Percentiles rank a stretch among this genome's conserved stretches.
These are phyloP conservation scores for Phialophora verrucosa DNA, from an alignment of 2,329 filamentous ascomycete species.

Conservation along the genomic window DNA sequence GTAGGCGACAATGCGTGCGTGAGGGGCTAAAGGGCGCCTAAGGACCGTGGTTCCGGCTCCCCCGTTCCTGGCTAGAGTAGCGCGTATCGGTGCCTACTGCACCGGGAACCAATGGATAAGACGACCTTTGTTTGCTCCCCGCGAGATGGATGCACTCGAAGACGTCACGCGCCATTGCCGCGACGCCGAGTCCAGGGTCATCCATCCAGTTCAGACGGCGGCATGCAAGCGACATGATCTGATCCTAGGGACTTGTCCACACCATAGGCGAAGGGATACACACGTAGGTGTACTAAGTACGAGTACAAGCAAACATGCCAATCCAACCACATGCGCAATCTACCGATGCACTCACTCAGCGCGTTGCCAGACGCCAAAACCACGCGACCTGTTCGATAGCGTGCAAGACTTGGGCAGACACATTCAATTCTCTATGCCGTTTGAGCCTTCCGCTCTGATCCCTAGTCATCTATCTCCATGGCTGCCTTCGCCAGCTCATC, in stretches of 20 bases:
- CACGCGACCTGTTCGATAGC: neutral
- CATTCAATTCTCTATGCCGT: neutral
- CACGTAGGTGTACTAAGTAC: neutral
- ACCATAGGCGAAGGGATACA: neutral
- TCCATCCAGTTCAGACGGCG: neutral
- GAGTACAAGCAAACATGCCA: neutral
- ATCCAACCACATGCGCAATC: neutral
- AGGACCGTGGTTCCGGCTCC: slow-evolving; percentile 11
- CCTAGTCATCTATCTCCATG: slow-evolving; percentile 29
- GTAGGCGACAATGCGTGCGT: slow-evolving; percentile 12
- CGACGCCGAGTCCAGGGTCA: neutral
- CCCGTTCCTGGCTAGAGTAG: slow-evolving; percentile 35
- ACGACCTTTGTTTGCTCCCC: slow-evolving; percentile 6
- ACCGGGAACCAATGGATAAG: slow-evolving; percentile 18
- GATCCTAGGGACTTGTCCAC: neutral
- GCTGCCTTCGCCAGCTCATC: slow-evolving; percentile 32
- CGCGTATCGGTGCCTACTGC: slow-evolving; percentile 18
- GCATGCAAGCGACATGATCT: neutral
- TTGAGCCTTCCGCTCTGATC: neutral
- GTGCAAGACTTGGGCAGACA: neutral
- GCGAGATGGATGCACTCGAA: neutral
- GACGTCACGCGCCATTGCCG: slow-evolving; percentile 15
- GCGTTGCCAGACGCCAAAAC: neutral
- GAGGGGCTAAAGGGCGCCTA: slow-evolving; percentile 6
- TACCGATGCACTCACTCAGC: neutral